phyloP scores from a whole-genome alignment of 371 early-diverging fungal genomes.

The Mucor circinelloides region DNA sequence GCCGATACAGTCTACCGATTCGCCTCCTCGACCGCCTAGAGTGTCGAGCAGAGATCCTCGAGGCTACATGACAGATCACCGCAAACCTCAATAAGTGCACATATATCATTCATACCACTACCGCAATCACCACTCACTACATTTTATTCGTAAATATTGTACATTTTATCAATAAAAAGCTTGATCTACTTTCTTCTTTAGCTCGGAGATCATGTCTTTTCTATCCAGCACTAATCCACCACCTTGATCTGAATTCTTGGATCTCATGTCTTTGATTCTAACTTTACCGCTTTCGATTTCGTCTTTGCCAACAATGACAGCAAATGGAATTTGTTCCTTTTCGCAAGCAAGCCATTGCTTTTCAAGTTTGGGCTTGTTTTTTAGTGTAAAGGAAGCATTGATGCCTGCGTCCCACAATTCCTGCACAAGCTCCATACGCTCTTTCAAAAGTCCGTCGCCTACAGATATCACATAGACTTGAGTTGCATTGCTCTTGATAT shows the following conservation, averaged over 20 bases:
- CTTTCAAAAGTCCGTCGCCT: constrained; percentile 83
- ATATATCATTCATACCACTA: not conserved
- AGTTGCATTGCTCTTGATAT: constrained; percentile 76
- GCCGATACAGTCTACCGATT: not conserved
- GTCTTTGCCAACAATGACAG: constrained; percentile 85
- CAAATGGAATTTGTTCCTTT: constrained; percentile 84
- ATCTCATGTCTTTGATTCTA: constrained; percentile 84
- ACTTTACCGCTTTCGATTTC: constrained; percentile 79
- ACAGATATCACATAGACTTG: constrained; percentile 90
- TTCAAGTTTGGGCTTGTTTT: constrained; percentile 85
- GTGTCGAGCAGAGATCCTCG: not conserved
- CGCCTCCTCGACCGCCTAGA: not conserved
- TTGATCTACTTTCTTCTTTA: constrained; percentile 35
- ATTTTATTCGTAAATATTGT: not conserved
- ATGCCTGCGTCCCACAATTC: constrained; percentile 93
- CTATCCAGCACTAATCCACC: constrained; percentile 60
- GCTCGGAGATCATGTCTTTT: constrained; percentile 64
- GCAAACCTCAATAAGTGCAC: not conserved
- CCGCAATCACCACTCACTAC: not conserved
- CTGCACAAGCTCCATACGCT: constrained; percentile 84
- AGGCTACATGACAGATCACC: not conserved
- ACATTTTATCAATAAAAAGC: not conserved
- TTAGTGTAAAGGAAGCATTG: constrained; percentile 79
- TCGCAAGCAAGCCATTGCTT: constrained; percentile 83
- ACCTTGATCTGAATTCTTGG: constrained; percentile 60